Evolutionary conservation across 2,329 filamentous ascomycete species (phyloP).

Genomic region (Bipolaris bicolor): DNA sequence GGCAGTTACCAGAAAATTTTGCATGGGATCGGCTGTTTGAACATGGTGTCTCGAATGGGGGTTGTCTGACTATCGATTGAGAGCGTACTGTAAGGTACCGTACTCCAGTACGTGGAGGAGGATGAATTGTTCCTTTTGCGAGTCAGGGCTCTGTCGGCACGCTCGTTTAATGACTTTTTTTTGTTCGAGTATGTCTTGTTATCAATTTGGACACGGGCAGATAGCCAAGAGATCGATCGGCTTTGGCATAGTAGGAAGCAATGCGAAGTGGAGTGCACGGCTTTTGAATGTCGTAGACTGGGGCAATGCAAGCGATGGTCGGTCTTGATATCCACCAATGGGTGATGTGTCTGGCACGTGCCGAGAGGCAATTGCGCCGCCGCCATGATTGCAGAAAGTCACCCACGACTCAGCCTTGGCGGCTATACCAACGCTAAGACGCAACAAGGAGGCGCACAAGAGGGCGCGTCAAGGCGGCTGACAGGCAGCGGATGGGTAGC

Average conservation of each 20-base stretch:
- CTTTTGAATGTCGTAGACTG: neutral
- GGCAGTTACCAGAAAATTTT: neutral
- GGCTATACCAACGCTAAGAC: constrained; percentile 5
- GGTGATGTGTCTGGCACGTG: neutral
- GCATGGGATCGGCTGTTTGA: constrained; percentile 18
- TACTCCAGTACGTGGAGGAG: too few relatives aligned
- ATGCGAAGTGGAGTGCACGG: neutral
- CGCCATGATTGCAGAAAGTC: neutral
- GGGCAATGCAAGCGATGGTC: neutral
- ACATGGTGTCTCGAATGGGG: neutral
- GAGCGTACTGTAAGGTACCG: neutral
- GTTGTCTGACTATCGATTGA: neutral
- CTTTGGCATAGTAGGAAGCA: neutral
- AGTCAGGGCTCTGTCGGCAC: too few relatives aligned
- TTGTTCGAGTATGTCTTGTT: too few relatives aligned
- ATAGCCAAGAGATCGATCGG: neutral
- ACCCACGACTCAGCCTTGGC: constrained; percentile 9
- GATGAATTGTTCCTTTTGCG: too few relatives aligned
- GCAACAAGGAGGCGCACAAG: constrained; percentile 3
- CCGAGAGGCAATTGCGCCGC: constrained; percentile 4
- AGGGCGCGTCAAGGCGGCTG: neutral
- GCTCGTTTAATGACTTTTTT: too few relatives aligned
- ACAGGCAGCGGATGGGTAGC: neutral
- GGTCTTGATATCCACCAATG: neutral
- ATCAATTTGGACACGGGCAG: neutral